Base-by-base conservation (phyloP, 176 grass and related monocot genomes). In the Rhipidocladum racemiflorum region DNA sequence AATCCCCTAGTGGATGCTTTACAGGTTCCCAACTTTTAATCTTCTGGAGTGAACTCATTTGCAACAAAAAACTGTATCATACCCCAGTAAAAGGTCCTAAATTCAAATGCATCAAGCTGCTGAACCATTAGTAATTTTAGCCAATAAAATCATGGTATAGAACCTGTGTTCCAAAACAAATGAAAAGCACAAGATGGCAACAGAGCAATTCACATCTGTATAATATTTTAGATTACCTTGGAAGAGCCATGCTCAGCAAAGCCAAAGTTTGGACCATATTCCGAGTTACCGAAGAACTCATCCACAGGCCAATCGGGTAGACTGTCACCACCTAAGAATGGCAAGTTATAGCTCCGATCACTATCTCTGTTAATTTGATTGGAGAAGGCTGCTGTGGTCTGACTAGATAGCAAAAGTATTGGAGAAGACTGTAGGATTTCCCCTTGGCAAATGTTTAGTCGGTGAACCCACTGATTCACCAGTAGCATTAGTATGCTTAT, bases 221-320 rank as follows among this genome's bases (percentile, higher is more conserved):
- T 34, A 61, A 51, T 43, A 71, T 45, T 50, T 62, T 78, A 70
- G 67, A 81, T 73, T 81, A 87, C 92, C 92, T 91, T 94, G 23
- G 92, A 85, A 45, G 92, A 91, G 72, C 81, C 75, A 54, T 87
- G 81, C 54, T 91, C 92, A 2, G 68, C 34, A 40, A 91, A 91
- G 66, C 92, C 65, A 4, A 94, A 86, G 68, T 77, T 84, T 73
- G 81, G 49, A 44, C 84, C 73, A 81, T 81, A 94, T 61, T 94
- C 92, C 30, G 78, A 75, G 68, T 75, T 87, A 56, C 25, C 72
- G 57, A 94, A 91, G 68, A 87, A 85, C 13, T 89, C 87, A 9
- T 94, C 92, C 55, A 89, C 82, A 73, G 68, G 87, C 92, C 92
- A 94, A 71, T 89, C 87, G 38, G 77, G 54, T 81, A 87, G 53